These are phyloP conservation scores for Rhizopogon vesiculosus DNA, from an alignment of 768 basidiomycete genomes.

Conservation along the genomic window DNA sequence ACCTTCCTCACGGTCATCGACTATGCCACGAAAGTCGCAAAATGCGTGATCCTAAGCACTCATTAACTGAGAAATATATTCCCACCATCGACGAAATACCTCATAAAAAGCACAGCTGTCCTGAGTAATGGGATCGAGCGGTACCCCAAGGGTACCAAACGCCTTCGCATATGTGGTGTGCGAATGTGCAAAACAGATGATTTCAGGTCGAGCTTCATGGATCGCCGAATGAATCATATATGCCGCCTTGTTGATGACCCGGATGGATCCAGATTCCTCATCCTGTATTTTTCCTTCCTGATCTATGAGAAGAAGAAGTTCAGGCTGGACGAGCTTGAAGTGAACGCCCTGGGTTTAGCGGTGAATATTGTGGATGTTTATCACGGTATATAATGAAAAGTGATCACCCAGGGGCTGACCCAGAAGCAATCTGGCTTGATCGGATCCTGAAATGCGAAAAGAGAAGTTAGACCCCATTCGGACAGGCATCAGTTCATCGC, in stretches of 20 bases:
- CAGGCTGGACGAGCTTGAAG: conserved; percentile 40
- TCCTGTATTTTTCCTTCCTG: conserved; percentile 28
- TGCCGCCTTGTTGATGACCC: conserved; percentile 31
- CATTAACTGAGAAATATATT: neutral
- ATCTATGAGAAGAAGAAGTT: conserved; percentile 42
- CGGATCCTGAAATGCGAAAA: conserved; percentile 26
- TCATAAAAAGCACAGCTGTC: conserved; percentile 30
- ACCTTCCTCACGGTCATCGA: conserved; percentile 28
- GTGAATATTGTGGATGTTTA: neutral
- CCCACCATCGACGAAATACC: conserved; percentile 2
- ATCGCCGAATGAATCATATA: conserved; percentile 34
- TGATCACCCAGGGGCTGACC: conserved; percentile 41
- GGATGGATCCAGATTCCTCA: conserved; percentile 26
- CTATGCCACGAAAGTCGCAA: conserved; percentile 29
- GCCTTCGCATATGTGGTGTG: conserved; percentile 33
- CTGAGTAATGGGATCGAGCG: conserved; percentile 29
- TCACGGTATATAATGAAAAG: neutral
- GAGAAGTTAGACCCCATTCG: neutral
- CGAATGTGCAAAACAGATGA: conserved; percentile 29
- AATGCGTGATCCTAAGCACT: conserved; percentile 25
- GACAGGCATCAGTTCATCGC: neutral
- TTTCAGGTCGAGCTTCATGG: conserved; percentile 31
- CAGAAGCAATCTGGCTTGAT: conserved; percentile 39
- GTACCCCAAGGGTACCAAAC: conserved; percentile 29
- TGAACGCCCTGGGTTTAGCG: conserved; percentile 31